A percentile compares a stretch with the other conserved stretches of the same genome.
phyloP scores from a whole-genome alignment of 2,329 filamentous ascomycete species.

The Nigrospora sphaerica region DNA sequence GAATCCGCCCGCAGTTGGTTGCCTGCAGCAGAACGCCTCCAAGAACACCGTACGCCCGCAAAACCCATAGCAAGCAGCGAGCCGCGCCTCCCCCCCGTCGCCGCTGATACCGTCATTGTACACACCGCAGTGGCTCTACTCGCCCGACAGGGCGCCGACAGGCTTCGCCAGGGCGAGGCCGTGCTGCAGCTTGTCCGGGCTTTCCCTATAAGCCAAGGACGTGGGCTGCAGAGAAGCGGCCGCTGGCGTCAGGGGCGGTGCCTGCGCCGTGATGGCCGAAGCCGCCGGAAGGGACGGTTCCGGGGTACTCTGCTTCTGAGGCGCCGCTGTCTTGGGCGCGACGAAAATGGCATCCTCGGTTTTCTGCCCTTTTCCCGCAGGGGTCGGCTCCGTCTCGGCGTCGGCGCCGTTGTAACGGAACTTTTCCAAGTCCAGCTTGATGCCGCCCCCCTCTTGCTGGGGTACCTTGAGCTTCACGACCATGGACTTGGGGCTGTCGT shows the following conservation, averaged over 20 bases:
- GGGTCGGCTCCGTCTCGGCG: background rate
- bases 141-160: background rate
- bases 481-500: conserved; percentile 47
- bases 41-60: no score
- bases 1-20: no score
- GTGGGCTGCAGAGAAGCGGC: conserved; percentile 27
- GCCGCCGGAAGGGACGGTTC: conserved; percentile 5
- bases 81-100: no score
- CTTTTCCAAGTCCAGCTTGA: conserved; percentile 21
- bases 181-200: conserved; percentile 43
- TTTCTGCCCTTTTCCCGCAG: conserved; percentile 11
- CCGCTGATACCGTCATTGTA: no score
- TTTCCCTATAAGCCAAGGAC: conserved; percentile 52
- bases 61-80: no score
- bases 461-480: conserved; percentile 64
- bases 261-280: conserved; percentile 1
- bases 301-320: conserved; percentile 17
- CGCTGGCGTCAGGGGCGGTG: conserved; percentile 20
- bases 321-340: conserved; percentile 11
- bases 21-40: no score
- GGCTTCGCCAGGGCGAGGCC: background rate
- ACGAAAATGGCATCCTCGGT: conserved; percentile 22
- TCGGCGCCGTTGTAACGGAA: conserved; percentile 19
- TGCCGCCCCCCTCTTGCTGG: conserved; percentile 22
- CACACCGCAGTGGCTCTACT: background rate